Evolutionary conservation across 2,329 filamentous ascomycete species (phyloP).

Genomic region (Thielaviopsis populi): DNA sequence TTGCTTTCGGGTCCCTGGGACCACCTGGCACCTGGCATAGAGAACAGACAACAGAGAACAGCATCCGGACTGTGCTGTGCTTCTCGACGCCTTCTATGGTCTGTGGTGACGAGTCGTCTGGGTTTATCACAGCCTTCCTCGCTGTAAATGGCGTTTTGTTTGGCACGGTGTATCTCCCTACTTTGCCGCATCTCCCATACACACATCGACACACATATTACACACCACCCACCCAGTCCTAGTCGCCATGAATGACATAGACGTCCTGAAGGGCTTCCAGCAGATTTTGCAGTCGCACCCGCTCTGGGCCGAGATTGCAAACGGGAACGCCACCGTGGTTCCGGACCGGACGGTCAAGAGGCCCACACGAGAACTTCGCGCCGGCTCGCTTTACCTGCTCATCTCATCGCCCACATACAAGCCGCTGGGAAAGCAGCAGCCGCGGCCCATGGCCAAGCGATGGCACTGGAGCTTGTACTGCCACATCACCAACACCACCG

Average conservation of each 20-base stretch:
- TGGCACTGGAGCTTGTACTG: conserved; percentile 16
- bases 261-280: background rate
- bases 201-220: background rate
- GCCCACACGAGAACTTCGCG: background rate
- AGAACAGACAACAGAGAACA: background rate
- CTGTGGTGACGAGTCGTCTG: background rate
- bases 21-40: no score
- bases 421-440: conserved; percentile 8
- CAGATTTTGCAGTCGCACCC: background rate
- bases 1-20: background rate
- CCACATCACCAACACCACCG: background rate
- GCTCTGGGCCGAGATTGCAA: background rate
- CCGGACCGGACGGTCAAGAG: background rate
- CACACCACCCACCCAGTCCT: background rate
- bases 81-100: background rate
- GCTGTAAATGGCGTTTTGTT: background rate
- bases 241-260: background rate
- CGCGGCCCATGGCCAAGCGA: conserved; percentile 13
- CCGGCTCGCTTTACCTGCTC: conserved; percentile 10
- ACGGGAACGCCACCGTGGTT: background rate
- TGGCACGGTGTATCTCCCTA: background rate
- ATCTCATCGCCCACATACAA: conserved; percentile 15
- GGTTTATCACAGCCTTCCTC: background rate
- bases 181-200: background rate
- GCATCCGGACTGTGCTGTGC: background rate